These are phyloP conservation scores for Linnemannia elongata DNA, from an alignment of 192 early-diverging fungal genomes.

Conservation along the genomic window DNA sequence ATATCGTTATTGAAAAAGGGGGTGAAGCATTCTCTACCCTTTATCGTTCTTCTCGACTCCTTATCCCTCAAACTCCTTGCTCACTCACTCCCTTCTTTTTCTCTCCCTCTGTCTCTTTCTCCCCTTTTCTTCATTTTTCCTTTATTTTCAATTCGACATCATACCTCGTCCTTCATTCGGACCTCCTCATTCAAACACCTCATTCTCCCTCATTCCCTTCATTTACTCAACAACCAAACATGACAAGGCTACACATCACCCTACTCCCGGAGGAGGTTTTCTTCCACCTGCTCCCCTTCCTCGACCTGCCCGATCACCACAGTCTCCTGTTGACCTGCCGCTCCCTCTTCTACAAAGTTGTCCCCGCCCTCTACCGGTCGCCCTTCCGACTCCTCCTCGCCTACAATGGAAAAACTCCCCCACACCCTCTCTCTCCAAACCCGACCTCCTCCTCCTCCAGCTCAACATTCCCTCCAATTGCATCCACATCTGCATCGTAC, in stretches of 20 bases:
- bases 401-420: constrained; percentile 27
- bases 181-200: background rate
- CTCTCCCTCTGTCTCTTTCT: background rate
- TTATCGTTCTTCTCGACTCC: background rate
- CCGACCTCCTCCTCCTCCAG: background rate
- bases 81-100: background rate
- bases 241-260: constrained; percentile 14
- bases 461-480: background rate
- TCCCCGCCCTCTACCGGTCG: constrained; percentile 39
- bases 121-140: background rate
- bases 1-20: background rate
- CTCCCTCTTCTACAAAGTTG: constrained; percentile 27
- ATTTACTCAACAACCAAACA: background rate
- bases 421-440: background rate
- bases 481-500: background rate
- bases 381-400: constrained; percentile 38
- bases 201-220: background rate
- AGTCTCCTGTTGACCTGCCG: constrained; percentile 45
- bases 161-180: background rate
- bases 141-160: background rate
- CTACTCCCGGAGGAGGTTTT: constrained; percentile 21
- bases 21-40: constrained; percentile 3
- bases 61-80: background rate
- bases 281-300: constrained; percentile 10
- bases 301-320: constrained; percentile 45